Evolutionary conservation across 371 early-diverging fungal species (phyloP).

Genomic region (Mucor velutinosus): DNA sequence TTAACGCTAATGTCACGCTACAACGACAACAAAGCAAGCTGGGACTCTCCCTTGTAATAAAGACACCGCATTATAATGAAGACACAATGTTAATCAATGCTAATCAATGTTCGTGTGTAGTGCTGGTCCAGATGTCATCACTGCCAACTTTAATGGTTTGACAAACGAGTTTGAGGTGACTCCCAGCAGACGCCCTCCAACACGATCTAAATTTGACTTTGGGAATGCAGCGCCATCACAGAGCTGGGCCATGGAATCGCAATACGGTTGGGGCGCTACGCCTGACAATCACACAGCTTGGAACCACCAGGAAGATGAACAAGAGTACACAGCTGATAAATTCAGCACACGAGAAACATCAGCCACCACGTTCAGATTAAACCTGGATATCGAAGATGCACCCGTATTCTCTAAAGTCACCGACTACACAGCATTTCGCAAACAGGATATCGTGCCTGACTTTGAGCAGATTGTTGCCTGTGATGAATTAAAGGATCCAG

Average conservation of each 20-base stretch:
- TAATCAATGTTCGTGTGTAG: background rate
- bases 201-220: constrained; percentile 23
- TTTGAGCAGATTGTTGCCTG: constrained; percentile 26
- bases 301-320: background rate
- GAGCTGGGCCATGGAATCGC: constrained; percentile 9
- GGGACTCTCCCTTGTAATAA: constrained; percentile 18
- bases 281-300: background rate
- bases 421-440: constrained; percentile 30
- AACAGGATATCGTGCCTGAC: constrained; percentile 30
- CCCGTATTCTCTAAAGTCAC: constrained; percentile 29
- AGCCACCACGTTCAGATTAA: constrained; percentile 22
- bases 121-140: constrained; percentile 12
- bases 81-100: background rate
- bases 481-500: constrained; percentile 17
- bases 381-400: constrained; percentile 31
- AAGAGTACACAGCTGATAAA: background rate
- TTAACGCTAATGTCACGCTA: background rate
- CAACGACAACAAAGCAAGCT: constrained; percentile 9
- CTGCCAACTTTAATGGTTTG: constrained; percentile 17
- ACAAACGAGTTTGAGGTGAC: constrained; percentile 26
- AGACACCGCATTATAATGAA: background rate
- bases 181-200: background rate
- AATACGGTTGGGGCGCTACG: constrained; percentile 10
- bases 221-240: background rate
- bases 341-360: constrained; percentile 7